A percentile compares a stretch with the other conserved stretches of the same genome.
phyloP scores from a whole-genome alignment of 2,329 filamentous ascomycete genomes.

The Claviceps africana region DNA sequence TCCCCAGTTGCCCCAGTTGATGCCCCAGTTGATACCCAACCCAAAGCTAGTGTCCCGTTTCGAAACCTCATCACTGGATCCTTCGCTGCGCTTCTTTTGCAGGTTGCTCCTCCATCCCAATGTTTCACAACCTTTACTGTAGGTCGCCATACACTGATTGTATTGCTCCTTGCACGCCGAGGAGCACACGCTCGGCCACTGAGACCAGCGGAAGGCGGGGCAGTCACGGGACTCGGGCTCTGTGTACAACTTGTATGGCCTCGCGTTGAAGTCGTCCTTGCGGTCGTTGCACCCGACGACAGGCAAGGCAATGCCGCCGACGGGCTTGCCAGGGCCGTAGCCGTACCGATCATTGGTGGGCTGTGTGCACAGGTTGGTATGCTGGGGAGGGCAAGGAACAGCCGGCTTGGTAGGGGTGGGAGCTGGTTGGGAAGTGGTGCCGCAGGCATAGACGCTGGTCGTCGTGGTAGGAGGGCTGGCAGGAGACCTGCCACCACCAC shows the following conservation, averaged over 20 bases:
- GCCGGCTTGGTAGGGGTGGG: constrained; percentile 18
- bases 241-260: constrained; percentile 40
- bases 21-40: not conserved
- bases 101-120: constrained; percentile 15
- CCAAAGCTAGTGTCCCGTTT: constrained; percentile 6
- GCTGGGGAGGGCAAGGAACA: constrained; percentile 27
- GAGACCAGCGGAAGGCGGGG: constrained; percentile 26
- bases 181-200: constrained; percentile 28
- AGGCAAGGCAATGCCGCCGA: constrained; percentile 37
- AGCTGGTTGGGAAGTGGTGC: constrained; percentile 15
- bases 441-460: constrained; percentile 21
- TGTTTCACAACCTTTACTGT: constrained; percentile 33
- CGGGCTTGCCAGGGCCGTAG: constrained; percentile 50
- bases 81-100: constrained; percentile 13
- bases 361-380: constrained; percentile 39
- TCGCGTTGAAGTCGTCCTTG: constrained; percentile 24
- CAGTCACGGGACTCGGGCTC: constrained; percentile 28
- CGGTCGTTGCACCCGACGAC: constrained; percentile 42
- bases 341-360: constrained; percentile 43
- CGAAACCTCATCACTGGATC: constrained; percentile 11
- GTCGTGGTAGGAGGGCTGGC: constrained; percentile 15
- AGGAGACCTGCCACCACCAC: too few species aligned
- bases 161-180: constrained; percentile 42
- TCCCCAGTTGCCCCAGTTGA: not conserved
- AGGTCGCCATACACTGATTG: constrained; percentile 31